Evolutionary conservation across 1,139 yeast genomes (phyloP).

Genomic region (Pichia inconspicua): DNA sequence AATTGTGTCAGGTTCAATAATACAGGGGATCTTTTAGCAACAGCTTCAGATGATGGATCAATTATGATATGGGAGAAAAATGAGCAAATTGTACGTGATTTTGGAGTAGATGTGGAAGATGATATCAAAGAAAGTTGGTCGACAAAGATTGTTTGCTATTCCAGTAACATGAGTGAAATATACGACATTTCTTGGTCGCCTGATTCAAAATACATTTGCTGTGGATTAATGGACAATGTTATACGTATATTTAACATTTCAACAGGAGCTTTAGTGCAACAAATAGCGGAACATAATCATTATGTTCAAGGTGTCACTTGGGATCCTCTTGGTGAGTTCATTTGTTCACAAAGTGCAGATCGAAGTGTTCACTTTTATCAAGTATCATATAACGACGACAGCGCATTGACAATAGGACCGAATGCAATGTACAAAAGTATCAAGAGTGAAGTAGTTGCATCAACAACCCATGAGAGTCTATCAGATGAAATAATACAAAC

Average conservation of each 20-base stretch:
- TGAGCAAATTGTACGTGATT: conserved; percentile 46
- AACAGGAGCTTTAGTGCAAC: conserved; percentile 53
- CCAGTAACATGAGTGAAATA: conserved; percentile 59
- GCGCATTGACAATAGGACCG: conserved; percentile 31
- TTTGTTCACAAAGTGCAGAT: conserved; percentile 89
- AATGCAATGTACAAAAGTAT: conserved; percentile 37
- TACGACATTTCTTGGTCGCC: conserved; percentile 94
- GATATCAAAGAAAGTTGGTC: conserved; percentile 71
- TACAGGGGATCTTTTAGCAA: conserved; percentile 59
- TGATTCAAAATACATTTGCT: conserved; percentile 60
- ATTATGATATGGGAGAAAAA: conserved; percentile 69
- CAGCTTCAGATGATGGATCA: conserved; percentile 94
- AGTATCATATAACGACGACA: conserved; percentile 22
- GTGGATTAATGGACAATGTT: conserved; percentile 88
- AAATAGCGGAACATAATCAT: conserved; percentile 69
- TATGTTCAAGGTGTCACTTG: conserved; percentile 94
- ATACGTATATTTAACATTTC: conserved; percentile 58
- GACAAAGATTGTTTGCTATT: conserved; percentile 45
- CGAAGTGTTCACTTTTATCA: conserved; percentile 65
- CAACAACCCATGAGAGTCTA: neutral
- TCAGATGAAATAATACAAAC: neutral
- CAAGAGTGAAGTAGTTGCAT: conserved; percentile 37
- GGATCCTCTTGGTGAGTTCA: conserved; percentile 76
- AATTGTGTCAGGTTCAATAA: conserved; percentile 81
- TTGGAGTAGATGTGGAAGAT: conserved; percentile 48